Base-by-base conservation (phyloP, 108 stramenopile genomes). In the Skeletonema tropicum region DNA sequence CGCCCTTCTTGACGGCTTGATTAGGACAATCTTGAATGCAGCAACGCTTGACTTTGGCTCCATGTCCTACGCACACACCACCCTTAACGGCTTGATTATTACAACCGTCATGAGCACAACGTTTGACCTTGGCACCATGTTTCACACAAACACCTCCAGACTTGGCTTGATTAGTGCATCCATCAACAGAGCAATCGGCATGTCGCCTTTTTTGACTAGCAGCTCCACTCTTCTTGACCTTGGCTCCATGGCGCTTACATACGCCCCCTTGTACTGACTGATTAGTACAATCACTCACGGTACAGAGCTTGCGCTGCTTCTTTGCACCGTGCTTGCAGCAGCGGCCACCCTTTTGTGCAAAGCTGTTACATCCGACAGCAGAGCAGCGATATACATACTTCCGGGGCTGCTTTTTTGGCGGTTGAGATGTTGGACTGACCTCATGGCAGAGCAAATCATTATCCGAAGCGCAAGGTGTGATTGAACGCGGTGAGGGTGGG, bases 291-390 rank as follows among this genome's bases (percentile, higher is more conserved):
- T 57, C 66, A 26, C 13, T 19, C 29, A n/a, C 59, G n/a, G 2
- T 68, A 57, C 66, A 68, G n/a, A 60, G 30, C 17, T 60, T 60
- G 23, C 52, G 52, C 10, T 55, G 52, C 10, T 62, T 62, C 61
- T 60, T 68, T 21, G 66, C 66, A 9, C 66, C 66, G 66, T 68
- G 66, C 42, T 19, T 62, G 60, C 59, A 49, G 66, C 66, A 68
- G 7, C 49, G 58, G n/a, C 66, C 66, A 17, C 58, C 66, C 66
- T 63, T 60, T 26, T 62, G 29, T 9, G 66, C 58, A 17, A 49
- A 30, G 66, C 48, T 68, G 59, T 60, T 26, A 49, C 66, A 68
- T 60, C 59, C 66, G 19, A 7, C 58, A 12, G 11, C 3, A 19
- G 61, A 25, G 66, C 66, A 68, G 52, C 19, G 52, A 9, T 55